Percentiles rank a stretch among this genome's conserved stretches.
These are phyloP conservation scores for Aspergillus udagawae DNA, from an alignment of 2,329 filamentous ascomycete species.

Conservation along the genomic window DNA sequence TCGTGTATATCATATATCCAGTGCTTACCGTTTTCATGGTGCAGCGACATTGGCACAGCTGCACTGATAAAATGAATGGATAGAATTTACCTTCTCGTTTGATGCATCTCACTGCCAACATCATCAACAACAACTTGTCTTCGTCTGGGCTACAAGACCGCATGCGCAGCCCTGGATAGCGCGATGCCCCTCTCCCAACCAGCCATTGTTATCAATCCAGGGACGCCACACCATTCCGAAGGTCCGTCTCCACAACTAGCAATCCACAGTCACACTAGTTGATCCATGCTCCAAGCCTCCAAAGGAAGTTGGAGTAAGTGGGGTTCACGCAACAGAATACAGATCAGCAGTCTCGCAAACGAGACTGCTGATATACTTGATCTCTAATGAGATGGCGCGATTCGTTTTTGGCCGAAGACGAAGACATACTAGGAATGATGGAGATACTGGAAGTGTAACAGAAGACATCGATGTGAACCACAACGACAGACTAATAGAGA, in stretches of 20 bases:
- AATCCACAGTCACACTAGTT: neutral
- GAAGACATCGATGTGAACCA: too few species aligned
- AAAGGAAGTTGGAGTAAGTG: neutral
- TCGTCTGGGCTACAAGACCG: too few species aligned
- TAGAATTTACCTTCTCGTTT: neutral
- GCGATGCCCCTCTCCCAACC: neutral
- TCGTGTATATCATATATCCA: neutral
- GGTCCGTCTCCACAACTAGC: neutral
- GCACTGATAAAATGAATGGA: neutral
- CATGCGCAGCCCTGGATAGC: neutral
- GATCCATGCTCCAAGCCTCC: neutral
- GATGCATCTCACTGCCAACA: neutral
- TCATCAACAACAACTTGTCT: too few species aligned
- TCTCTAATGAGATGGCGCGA: neutral
- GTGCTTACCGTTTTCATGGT: neutral
- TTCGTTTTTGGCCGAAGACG: too few species aligned
- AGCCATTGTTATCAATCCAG: neutral
- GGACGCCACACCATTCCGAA: neutral
- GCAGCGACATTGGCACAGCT: neutral
- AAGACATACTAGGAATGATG: too few species aligned
- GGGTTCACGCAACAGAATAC: neutral
- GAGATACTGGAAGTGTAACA: too few species aligned
- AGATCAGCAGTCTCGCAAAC: neutral
- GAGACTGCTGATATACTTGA: neutral
- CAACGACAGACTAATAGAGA: too few species aligned